A percentile compares a stretch with the other conserved stretches of the same genome.
phyloP scores from a whole-genome alignment of 148 eudicot species.

The Amaranthus hypochondriacus region DNA sequence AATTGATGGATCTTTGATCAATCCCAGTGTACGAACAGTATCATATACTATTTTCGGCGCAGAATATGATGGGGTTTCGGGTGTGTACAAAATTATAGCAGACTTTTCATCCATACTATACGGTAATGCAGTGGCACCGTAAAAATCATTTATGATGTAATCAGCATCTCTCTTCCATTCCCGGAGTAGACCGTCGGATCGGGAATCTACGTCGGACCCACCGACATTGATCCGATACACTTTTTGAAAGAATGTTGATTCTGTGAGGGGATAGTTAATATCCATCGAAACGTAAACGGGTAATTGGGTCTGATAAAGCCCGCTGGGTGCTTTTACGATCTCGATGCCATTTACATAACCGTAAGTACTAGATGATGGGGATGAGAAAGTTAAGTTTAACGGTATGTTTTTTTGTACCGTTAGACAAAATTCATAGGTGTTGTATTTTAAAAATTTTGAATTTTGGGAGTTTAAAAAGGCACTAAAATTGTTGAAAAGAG shows the following conservation, averaged over 20 bases:
- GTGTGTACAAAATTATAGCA: not conserved
- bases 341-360: conserved; percentile 54
- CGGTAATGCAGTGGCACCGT: not conserved
- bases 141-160: not conserved
- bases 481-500: conserved; percentile 42
- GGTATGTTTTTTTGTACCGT: not conserved
- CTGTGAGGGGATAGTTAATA: not conserved
- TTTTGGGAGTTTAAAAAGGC: conserved; percentile 18
- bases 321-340: conserved; percentile 31
- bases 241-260: conserved; percentile 17
- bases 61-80: conserved; percentile 10
- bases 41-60: conserved; percentile 37
- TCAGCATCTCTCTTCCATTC: conserved; percentile 28
- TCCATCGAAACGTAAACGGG: not conserved
- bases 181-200: conserved; percentile 25
- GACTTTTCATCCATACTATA: too few relatives aligned
- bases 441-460: not conserved
- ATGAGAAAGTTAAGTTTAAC: conserved; percentile 31
- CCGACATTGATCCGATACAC: conserved; percentile 31
- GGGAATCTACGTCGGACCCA: not conserved
- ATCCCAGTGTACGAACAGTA: conserved; percentile 22
- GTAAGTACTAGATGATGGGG: not conserved
- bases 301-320: not conserved
- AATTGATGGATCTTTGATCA: not conserved
- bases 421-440: not conserved